Conservation (phyloP, 108 stramenopile genomes). For the Pseudonitzschia delicatissima region DNA sequence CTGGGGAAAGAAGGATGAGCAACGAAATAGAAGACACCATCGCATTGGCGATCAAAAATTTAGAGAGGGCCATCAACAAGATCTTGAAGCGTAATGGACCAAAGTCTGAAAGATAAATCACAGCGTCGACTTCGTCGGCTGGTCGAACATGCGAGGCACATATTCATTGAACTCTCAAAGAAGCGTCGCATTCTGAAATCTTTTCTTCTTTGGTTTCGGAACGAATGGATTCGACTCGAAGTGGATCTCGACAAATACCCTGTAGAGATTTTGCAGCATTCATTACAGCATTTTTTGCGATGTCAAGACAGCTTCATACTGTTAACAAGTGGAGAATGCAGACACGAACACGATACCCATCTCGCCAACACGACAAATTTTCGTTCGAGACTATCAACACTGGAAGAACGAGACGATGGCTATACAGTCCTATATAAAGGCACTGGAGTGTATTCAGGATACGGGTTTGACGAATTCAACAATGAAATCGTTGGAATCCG, state of each 20-base stretch:
- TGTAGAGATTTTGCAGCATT: conserved; percentile 31
- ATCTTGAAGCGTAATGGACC: conserved; percentile 5
- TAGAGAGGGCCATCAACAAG: conserved; percentile 13
- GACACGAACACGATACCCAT: conserved; percentile 56
- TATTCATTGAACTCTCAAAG: conserved; percentile 19
- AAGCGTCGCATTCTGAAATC: conserved; percentile 19
- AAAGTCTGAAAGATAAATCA: background rate
- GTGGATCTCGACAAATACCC: conserved; percentile 7
- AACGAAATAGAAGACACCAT: conserved; percentile 15
- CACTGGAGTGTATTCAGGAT: conserved; percentile 54
- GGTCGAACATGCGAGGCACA: conserved; percentile 18
- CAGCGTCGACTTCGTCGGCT: conserved; percentile 10
- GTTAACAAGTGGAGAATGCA: conserved; percentile 75
- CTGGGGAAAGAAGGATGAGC: too few species aligned
- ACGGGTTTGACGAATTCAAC: conserved; percentile 73
- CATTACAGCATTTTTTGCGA: conserved; percentile 45
- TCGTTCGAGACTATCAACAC: conserved; percentile 34
- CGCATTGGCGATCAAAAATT: conserved; percentile 20
- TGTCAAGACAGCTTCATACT: conserved; percentile 74
- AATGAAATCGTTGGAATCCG: conserved; percentile 65
- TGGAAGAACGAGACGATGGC: conserved; percentile 53
- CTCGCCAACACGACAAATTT: conserved; percentile 21
- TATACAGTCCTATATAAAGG: conserved; percentile 55
- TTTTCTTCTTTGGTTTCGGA: conserved; percentile 25
- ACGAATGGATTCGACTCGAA: conserved; percentile 28